phyloP scores from a whole-genome alignment of 352 stramenopile genomes.

The Pythium guiyangense region DNA sequence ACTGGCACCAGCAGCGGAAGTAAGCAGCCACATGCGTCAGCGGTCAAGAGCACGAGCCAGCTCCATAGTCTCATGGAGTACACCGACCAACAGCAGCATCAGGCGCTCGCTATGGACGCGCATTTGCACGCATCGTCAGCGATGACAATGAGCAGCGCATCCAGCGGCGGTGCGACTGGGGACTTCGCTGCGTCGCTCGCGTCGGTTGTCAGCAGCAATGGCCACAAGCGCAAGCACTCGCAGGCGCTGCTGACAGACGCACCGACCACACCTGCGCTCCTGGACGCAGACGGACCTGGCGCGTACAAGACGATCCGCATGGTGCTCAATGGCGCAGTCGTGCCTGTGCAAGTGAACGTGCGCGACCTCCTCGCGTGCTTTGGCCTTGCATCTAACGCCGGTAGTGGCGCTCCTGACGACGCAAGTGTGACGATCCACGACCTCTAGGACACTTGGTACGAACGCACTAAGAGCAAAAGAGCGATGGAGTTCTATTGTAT shows the following conservation, averaged over 20 bases:
- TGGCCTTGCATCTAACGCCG: conserved; percentile 9
- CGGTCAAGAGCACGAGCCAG: conserved; percentile 6
- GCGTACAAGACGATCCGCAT: conserved; percentile 70
- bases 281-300: conserved; percentile 10
- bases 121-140: neutral
- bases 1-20: too few species aligned
- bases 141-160: too few species aligned
- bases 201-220: neutral
- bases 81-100: neutral
- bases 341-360: conserved; percentile 69
- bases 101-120: neutral
- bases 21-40: neutral
- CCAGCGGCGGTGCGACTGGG: neutral
- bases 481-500: too few species aligned
- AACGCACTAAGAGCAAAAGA: neutral
- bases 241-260: neutral
- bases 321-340: conserved; percentile 63
- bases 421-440: neutral
- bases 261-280: neutral
- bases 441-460: neutral
- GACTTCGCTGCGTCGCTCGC: neutral
- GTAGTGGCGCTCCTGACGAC: neutral
- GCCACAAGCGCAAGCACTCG: conserved; percentile 7
- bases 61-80: conserved; percentile 8
- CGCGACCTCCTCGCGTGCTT: conserved; percentile 53